Evolutionary conservation across 1,284 basidiomycete genomes (phyloP), one percentile per base, ranked within the genome.

Genomic region (Thelephora terrestris): DNA sequence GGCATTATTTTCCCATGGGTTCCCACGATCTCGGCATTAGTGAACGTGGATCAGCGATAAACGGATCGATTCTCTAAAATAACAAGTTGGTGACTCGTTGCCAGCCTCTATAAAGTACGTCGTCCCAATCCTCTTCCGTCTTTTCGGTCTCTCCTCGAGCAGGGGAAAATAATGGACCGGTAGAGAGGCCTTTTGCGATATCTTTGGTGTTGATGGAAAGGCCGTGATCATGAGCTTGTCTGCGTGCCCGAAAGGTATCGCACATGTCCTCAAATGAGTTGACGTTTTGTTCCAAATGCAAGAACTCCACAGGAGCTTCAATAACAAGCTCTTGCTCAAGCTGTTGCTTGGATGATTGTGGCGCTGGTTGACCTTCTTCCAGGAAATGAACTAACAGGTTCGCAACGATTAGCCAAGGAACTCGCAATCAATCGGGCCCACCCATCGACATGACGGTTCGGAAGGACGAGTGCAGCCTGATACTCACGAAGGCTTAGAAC

Each of bases 401-500:
- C n/a, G 9, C 18, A 12, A 32, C 21, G 10, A 42, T 42, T 6
- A 42, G 20, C 21, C 39, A 21, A 7, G 21, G 10, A 14, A 7
- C 3, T 25, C 14, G 4, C n/a, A 24, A 38, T 38, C 23, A 18
- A 18, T 16, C 37, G n/a, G n/a, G 12, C 5, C 9, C 9, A 27
- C 9, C 25, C 25, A n/a, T n/a, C n/a, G n/a, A n/a, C n/a, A n/a
- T n/a, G 25, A 27, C 4, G 25, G 25, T 27, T 27, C 12, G 29
- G 29, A 14, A 32, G 9, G 29, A 32, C 3, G 29, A 14, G 12
- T 10, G 29, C 3, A 32, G 29, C 10, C n/a, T 42, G 39, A 20
- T 42, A 42, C 39, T 18, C 18, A 75, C 73, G 61, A 24, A 75
- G 55, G 46, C 67, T 64, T 50, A 76, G 58, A 35, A 75, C 63